Percentiles rank a stretch among this genome's conserved stretches.
phyloP scores from a whole-genome alignment of 2,329 filamentous ascomycete species.

The Fusarium nodosum region DNA sequence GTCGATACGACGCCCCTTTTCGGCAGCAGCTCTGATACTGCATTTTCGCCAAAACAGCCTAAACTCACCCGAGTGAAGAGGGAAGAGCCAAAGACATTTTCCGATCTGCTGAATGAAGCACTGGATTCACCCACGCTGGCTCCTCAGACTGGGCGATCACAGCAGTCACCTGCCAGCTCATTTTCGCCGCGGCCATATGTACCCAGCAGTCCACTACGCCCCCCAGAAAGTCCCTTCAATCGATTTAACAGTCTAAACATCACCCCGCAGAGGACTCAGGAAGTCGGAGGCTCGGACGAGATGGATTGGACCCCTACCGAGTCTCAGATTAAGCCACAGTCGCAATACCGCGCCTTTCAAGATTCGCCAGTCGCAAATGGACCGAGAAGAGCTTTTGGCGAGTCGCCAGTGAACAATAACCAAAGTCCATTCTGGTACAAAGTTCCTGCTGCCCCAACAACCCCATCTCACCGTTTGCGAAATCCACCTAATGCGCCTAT shows the following conservation, averaged over 20 bases:
- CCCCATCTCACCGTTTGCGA: slow-evolving; percentile 72
- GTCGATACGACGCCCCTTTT: slow-evolving; percentile 72
- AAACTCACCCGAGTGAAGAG: slow-evolving; percentile 43
- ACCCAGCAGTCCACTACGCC: slow-evolving; percentile 28
- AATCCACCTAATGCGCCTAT: slow-evolving; percentile 72
- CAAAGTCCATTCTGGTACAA: slow-evolving; percentile 75
- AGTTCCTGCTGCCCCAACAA: slow-evolving; percentile 76
- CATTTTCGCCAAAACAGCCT: slow-evolving; percentile 46
- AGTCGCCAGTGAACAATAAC: slow-evolving; percentile 60
- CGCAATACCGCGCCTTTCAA: slow-evolving; percentile 66
- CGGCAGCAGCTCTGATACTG: slow-evolving; percentile 40
- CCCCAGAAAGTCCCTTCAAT: slow-evolving; percentile 15
- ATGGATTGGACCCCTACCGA: slow-evolving; percentile 82
- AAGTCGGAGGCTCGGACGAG: slow-evolving; percentile 63
- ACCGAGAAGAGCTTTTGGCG: slow-evolving; percentile 61
- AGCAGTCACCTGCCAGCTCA: slow-evolving; percentile 34
- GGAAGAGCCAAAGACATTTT: slow-evolving; percentile 59
- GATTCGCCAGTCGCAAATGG: slow-evolving; percentile 57
- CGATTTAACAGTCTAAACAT: slow-evolving; percentile 39
- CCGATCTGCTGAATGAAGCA: slow-evolving; percentile 56
- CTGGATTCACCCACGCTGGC: slow-evolving; percentile 47
- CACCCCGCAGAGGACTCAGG: slow-evolving; percentile 32
- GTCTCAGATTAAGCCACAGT: slow-evolving; percentile 55
- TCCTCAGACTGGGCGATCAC: slow-evolving; percentile 27
- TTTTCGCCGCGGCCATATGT: slow-evolving; percentile 39